These are phyloP conservation scores for Cryptococcus sp. DNA, from an alignment of 1,284 basidiomycete genomes.

Conservation along the genomic window DNA sequence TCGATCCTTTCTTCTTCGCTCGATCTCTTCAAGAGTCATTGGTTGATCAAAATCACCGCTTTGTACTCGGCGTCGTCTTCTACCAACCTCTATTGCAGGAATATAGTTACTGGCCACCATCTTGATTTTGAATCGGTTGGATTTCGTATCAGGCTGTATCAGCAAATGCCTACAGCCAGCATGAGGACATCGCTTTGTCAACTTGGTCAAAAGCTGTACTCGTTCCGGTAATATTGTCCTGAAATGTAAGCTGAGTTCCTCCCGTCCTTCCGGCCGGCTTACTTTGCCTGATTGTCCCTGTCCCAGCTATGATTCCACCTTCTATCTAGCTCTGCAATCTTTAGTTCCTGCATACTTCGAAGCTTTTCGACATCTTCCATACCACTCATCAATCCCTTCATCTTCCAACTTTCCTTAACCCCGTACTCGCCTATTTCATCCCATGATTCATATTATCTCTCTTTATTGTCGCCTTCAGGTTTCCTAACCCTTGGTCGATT, in stretches of 20 bases:
- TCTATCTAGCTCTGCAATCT: slow-evolving; percentile 62
- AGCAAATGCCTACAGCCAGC: slow-evolving; percentile 84
- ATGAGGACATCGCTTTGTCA: slow-evolving; percentile 84
- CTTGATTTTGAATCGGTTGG: slow-evolving; percentile 93
- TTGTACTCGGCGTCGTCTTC: slow-evolving; percentile 20
- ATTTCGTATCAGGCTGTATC: slow-evolving; percentile 97
- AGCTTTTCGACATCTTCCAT: slow-evolving; percentile 44
- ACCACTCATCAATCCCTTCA: slow-evolving; percentile 15
- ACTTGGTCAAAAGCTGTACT: slow-evolving; percentile 85
- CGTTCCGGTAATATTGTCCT: slow-evolving; percentile 80
- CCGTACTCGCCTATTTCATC: slow-evolving; percentile 40
- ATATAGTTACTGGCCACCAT: slow-evolving; percentile 90
- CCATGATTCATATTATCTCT: slow-evolving; percentile 20
- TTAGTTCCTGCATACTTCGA: slow-evolving; percentile 60
- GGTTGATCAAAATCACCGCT: slow-evolving; percentile 3
- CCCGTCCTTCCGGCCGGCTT: slow-evolving; percentile 22
- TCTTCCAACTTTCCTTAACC: slow-evolving; percentile 33
- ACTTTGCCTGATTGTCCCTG: slow-evolving; percentile 62
- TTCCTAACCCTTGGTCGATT: background rate
- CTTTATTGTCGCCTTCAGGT: background rate
- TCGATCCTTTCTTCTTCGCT: slow-evolving; percentile 18
- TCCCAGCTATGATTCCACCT: slow-evolving; percentile 79
- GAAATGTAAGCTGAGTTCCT: slow-evolving; percentile 14
- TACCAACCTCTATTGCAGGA: slow-evolving; percentile 71
- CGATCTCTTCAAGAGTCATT: slow-evolving; percentile 15